Evolutionary conservation across 495 filamentous ascomycete genomes (phyloP), one percentile per base, ranked within the genome.

Genomic region (Aspergillus nanangensis): DNA sequence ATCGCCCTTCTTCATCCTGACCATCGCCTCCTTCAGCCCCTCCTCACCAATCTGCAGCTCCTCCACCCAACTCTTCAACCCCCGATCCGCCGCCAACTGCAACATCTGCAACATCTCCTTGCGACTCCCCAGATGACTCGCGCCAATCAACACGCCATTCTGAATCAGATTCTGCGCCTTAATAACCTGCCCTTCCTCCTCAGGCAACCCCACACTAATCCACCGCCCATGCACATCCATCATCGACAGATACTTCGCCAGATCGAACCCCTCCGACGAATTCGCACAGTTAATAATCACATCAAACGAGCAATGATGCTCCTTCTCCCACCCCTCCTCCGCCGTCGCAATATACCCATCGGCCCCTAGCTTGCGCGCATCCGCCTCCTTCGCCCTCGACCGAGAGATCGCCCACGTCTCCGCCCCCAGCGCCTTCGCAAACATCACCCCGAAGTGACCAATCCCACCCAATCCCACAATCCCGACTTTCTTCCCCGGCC

Each of bases 141-240:
- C 85, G 10, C 86, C 83, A 45, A 95, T 85, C 52, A 87, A 79
- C 56, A 84, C 85, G 34, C 90, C 90, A 54, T 89, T 92, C 34
- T 61, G 61, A 40, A 87, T 72, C 55, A 96, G 81, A 44, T 81
- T 84, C 72, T 88, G 86, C 29, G 85, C 85, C 67, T 80, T 83
- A 47, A 96, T 76, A 42, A 75, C 67, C 34, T 87, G 81, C 1
- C 88, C 76, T n/a, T 83, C 79, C 31, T 84, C 81, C 57, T 95
- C 89, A 2, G 90, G 90, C 49, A 95, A 67, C 1, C 91, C 90
- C 32, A 93, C 87, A 43, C 80, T 84, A 47, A 95, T 77, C 79
- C 89, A 92, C 46, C 74, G 77, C 45, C 87, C 89, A 63, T 90
- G 88, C 45, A 95, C 81, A 61, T 90, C 87, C 53, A 96, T 77